Conservation (phyloP, 2,329 filamentous ascomycete species). For the Neoscytalidium dimidiatum region DNA sequence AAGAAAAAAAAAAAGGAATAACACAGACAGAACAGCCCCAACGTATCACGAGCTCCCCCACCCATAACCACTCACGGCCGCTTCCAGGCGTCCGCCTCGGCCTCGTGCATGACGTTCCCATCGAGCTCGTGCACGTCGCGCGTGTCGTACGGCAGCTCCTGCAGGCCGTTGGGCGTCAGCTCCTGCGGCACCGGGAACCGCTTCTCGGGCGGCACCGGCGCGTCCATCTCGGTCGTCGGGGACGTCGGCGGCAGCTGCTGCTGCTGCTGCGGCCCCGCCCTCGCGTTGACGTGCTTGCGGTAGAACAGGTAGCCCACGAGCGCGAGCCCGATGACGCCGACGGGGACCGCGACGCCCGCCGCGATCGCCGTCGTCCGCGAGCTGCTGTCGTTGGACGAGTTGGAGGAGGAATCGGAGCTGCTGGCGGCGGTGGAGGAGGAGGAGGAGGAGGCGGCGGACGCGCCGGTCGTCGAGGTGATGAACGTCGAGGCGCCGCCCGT, state of each 20-base stretch:
- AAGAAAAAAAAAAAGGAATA: too few relatives aligned
- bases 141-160: not conserved
- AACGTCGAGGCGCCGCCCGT: not conserved
- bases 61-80: too few relatives aligned
- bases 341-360: not conserved
- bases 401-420: not conserved
- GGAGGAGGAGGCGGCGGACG: not conserved
- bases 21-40: too few relatives aligned
- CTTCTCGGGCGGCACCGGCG: not conserved
- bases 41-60: too few relatives aligned
- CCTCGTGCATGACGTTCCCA: not conserved
- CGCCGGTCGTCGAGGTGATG: not conserved
- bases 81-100: not conserved
- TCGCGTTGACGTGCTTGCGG: not conserved
- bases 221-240: too few relatives aligned
- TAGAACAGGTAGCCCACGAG: slow-evolving; percentile 6
- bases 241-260: not conserved
- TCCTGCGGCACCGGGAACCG: not conserved
- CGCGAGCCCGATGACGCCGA: slow-evolving; percentile 1
- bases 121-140: not conserved
- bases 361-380: not conserved
- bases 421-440: not conserved
- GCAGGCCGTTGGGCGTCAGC: not conserved
- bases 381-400: too few relatives aligned
- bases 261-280: not conserved